phyloP scores from a whole-genome alignment of 2,329 filamentous ascomycete genomes.

The Talaromyces pinophilus region DNA sequence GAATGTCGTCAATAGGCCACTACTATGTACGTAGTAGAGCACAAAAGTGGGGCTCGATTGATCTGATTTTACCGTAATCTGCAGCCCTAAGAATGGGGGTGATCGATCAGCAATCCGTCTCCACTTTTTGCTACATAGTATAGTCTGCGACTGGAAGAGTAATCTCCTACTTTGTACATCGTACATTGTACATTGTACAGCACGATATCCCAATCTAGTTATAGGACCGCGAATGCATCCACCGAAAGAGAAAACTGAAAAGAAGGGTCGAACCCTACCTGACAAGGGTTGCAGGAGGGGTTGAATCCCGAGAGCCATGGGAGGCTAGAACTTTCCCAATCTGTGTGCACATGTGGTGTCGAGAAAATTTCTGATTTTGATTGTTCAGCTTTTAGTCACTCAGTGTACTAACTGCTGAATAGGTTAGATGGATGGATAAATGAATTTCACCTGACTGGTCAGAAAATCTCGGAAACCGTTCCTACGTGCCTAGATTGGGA shows the following conservation, averaged over 20 bases:
- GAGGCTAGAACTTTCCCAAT: background rate
- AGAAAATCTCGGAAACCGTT: background rate
- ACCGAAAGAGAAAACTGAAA: background rate
- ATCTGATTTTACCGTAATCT: background rate
- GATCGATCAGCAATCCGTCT: background rate
- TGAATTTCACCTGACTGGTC: background rate
- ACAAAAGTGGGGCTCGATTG: background rate
- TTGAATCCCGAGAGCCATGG: background rate
- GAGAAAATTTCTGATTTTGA: background rate
- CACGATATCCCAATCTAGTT: background rate
- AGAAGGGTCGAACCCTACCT: background rate
- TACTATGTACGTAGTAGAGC: too few species aligned
- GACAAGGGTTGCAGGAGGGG: background rate
- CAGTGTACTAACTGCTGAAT: too few species aligned
- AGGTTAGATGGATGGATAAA: background rate
- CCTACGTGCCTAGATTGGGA: background rate
- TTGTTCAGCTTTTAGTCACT: background rate
- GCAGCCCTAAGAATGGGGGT: slow-evolving; percentile 1
- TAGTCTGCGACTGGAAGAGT: background rate
- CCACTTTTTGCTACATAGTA: background rate
- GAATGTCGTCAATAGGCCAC: background rate
- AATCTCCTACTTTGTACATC: background rate
- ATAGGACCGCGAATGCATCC: background rate
- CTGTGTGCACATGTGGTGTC: background rate
- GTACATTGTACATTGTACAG: background rate